Conservation (phyloP, 106 monocot genomes). For the Acorus calamus region DNA sequence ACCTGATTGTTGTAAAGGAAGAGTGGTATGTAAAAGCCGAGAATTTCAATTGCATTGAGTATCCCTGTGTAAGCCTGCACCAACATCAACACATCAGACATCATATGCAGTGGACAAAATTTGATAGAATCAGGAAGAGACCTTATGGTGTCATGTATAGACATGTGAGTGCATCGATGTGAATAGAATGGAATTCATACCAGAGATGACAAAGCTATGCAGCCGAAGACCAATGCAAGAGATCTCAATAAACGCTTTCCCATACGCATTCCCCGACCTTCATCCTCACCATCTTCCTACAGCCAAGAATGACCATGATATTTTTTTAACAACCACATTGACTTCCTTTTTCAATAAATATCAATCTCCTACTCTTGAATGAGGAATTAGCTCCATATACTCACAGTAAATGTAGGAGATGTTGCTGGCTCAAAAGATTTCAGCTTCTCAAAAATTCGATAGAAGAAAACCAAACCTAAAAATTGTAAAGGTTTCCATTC, state of each 20-base stretch:
- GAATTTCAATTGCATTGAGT: slow-evolving; percentile 57
- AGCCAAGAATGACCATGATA: slow-evolving; percentile 1
- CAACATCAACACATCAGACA: not conserved
- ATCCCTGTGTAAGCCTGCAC: slow-evolving; percentile 74
- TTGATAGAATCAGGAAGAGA: no score
- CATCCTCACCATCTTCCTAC: slow-evolving; percentile 87
- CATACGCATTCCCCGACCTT: slow-evolving; percentile 79
- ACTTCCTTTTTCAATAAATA: not conserved
- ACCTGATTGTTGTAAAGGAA: slow-evolving; percentile 90
- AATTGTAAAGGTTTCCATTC: slow-evolving; percentile 95
- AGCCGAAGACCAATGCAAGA: slow-evolving; percentile 71
- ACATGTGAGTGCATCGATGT: not conserved
- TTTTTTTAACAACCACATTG: not conserved
- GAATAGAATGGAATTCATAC: slow-evolving; percentile 15
- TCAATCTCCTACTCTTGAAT: not conserved
- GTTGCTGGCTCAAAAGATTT: slow-evolving; percentile 62
- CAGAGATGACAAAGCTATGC: slow-evolving; percentile 71
- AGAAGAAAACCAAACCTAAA: slow-evolving; percentile 73
- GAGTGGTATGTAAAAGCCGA: slow-evolving; percentile 50
- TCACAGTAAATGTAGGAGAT: slow-evolving; percentile 49
- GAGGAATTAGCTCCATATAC: slow-evolving; percentile 4
- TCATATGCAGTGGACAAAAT: no score
- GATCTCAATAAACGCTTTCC: slow-evolving; percentile 83
- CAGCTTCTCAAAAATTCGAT: slow-evolving; percentile 87
- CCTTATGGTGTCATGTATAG: no score